These are phyloP conservation scores for Arxiozyma telluris DNA, from an alignment of 1,139 yeast species.

Conservation along the genomic window DNA sequence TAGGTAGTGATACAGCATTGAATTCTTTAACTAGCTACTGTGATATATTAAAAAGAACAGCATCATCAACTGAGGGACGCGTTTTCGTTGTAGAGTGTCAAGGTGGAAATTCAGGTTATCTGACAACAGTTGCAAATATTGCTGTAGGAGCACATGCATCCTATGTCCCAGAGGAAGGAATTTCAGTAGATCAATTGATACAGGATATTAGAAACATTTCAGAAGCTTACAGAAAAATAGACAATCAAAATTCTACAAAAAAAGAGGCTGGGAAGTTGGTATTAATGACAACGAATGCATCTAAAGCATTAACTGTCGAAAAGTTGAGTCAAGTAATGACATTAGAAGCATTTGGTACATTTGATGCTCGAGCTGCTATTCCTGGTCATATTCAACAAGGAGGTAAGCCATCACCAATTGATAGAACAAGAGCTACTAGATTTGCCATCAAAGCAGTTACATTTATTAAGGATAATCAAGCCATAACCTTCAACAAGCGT, in stretches of 20 bases:
- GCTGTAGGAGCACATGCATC: conserved; percentile 90
- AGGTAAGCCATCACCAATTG: conserved; percentile 64
- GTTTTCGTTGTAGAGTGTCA: conserved; percentile 95
- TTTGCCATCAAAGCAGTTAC: conserved; percentile 61
- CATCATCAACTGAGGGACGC: conserved; percentile 88
- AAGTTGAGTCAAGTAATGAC: conserved; percentile 59
- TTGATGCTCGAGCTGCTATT: conserved; percentile 65
- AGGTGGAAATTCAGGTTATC: conserved; percentile 92
- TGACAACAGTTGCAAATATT: conserved; percentile 81
- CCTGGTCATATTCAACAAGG: conserved; percentile 87
- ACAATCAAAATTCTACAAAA: conserved; percentile 46
- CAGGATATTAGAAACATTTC: conserved; percentile 66
- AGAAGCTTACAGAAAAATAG: conserved; percentile 59
- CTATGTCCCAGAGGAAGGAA: conserved; percentile 85
- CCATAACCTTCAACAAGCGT: conserved; percentile 21
- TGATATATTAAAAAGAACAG: conserved; percentile 90
- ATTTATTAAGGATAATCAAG: conserved; percentile 46
- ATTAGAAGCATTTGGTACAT: conserved; percentile 54
- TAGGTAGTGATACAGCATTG: conserved; percentile 90
- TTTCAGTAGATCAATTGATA: conserved; percentile 60
- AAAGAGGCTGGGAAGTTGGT: conserved; percentile 63
- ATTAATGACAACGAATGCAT: conserved; percentile 60
- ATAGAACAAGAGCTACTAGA: conserved; percentile 60
- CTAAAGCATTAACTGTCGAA: conserved; percentile 52
- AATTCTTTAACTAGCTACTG: conserved; percentile 85